Conservation (phyloP, 352 stramenopile genomes). For the Phytophthora rubi region DNA sequence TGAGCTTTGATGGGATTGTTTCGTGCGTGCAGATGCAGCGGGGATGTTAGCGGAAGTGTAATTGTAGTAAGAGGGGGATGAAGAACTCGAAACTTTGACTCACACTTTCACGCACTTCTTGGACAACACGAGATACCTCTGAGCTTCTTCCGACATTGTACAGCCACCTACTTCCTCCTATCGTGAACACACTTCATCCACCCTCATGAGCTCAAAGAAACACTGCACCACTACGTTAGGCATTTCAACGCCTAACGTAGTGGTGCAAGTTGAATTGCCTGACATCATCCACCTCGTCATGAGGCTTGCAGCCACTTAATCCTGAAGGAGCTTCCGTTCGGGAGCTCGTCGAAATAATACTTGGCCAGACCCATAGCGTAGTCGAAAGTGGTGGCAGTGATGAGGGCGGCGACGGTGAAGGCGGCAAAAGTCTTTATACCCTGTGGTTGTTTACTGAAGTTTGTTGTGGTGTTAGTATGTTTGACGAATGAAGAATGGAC, state of each 20-base stretch:
- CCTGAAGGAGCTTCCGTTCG: slow-evolving; percentile 11
- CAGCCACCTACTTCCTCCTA: too few relatives aligned
- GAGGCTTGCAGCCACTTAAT: too few relatives aligned
- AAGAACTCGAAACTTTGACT: slow-evolving; percentile 16
- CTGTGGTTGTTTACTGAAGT: not conserved
- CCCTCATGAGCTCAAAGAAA: too few relatives aligned
- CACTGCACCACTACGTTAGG: too few relatives aligned
- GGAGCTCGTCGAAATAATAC: slow-evolving; percentile 5
- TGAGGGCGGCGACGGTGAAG: slow-evolving; percentile 14
- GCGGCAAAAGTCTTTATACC: slow-evolving; percentile 10
- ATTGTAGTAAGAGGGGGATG: slow-evolving; percentile 19
- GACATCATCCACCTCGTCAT: too few relatives aligned
- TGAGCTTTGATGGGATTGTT: slow-evolving; percentile 18
- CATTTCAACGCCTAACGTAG: too few relatives aligned
- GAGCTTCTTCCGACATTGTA: too few relatives aligned
- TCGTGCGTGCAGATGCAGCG: slow-evolving; percentile 4
- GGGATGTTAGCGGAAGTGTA: slow-evolving; percentile 8
- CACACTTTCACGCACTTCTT: slow-evolving; percentile 9
- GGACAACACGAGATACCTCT: slow-evolving; percentile 1
- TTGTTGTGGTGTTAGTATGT: slow-evolving; percentile 1
- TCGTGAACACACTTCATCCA: too few relatives aligned
- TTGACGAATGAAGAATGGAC: too few relatives aligned
- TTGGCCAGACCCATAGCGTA: slow-evolving; percentile 7
- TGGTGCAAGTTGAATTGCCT: too few relatives aligned
- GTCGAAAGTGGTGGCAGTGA: slow-evolving; percentile 6